Evolutionary conservation across 495 filamentous ascomycete genomes (phyloP).

Genomic region (Talaromyces proteolyticus): DNA sequence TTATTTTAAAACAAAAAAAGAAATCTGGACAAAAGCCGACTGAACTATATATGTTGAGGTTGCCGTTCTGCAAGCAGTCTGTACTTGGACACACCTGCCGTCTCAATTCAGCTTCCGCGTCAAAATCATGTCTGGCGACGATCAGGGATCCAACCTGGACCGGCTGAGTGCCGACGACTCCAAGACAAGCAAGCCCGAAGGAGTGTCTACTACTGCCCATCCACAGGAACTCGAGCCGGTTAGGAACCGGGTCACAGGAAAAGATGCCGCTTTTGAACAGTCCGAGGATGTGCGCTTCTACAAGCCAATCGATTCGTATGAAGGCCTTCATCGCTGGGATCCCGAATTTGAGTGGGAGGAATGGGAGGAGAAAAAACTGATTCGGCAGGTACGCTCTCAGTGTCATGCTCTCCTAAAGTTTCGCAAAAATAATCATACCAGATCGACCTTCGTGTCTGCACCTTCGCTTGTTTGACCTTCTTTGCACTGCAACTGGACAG

Average conservation of each 20-base stretch:
- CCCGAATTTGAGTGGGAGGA: conserved; percentile 66
- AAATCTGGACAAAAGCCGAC: not conserved
- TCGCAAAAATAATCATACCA: conserved; percentile 9
- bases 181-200: conserved; percentile 8
- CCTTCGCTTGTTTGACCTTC: conserved; percentile 71
- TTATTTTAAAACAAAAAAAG: not conserved
- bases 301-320: conserved; percentile 56
- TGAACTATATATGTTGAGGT: not conserved
- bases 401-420: conserved; percentile 1
- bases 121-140: not conserved
- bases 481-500: conserved; percentile 79
- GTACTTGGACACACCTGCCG: not conserved
- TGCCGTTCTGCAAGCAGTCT: not conserved
- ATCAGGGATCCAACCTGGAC: not conserved
- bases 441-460: conserved; percentile 53
- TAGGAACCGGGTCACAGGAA: not conserved
- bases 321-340: conserved; percentile 71
- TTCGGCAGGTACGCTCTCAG: conserved; percentile 48
- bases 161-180: not conserved
- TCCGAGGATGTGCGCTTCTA: conserved; percentile 42
- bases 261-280: conserved; percentile 28
- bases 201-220: conserved; percentile 5
- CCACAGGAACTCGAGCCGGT: not conserved
- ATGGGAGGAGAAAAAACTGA: conserved; percentile 60
- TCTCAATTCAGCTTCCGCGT: not conserved